These are phyloP conservation scores for Beverwykella pulmonaria DNA, from an alignment of 495 filamentous ascomycete genomes.

Conservation along the genomic window DNA sequence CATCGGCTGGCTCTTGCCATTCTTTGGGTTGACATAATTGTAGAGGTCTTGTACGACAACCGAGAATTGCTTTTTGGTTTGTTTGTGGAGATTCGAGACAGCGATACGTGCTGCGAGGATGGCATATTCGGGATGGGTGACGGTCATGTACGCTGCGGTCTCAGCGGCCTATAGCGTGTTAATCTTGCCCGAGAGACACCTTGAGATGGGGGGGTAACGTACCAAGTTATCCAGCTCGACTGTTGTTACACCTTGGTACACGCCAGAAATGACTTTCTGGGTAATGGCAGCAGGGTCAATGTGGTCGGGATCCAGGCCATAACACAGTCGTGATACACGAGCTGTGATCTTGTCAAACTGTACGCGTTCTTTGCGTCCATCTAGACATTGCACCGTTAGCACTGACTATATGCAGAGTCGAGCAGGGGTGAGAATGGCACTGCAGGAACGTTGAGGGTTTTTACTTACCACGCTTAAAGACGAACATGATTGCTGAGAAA, in stretches of 20 bases:
- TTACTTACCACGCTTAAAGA: slow-evolving; percentile 70
- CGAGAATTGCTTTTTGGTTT: slow-evolving; percentile 99
- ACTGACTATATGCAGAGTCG: slow-evolving; percentile 2
- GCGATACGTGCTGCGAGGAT: slow-evolving; percentile 98
- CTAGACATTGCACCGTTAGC: slow-evolving; percentile 51
- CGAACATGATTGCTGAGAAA: slow-evolving; percentile 58
- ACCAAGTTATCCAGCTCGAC: slow-evolving; percentile 96
- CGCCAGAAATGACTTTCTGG: slow-evolving; percentile 98
- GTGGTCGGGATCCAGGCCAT: slow-evolving; percentile 93
- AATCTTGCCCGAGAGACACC: slow-evolving; percentile 1
- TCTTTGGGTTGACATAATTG: slow-evolving; percentile 96
- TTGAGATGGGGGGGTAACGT: slow-evolving; percentile 45
- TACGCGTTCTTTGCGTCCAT: slow-evolving; percentile 99
- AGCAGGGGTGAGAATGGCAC: slow-evolving; percentile 6
- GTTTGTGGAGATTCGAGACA: slow-evolving; percentile 99
- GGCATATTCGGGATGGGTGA: slow-evolving; percentile 98
- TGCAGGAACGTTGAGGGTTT: slow-evolving; percentile 39
- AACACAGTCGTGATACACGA: slow-evolving; percentile 94
- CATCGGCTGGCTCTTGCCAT: slow-evolving; percentile 82
- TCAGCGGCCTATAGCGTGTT: slow-evolving; percentile 75
- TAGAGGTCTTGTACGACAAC: slow-evolving; percentile 90
- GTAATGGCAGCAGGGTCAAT: slow-evolving; percentile 98
- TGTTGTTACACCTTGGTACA: slow-evolving; percentile 97
- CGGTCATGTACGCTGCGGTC: slow-evolving; percentile 99
- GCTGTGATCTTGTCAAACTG: slow-evolving; percentile 99